Conservation (phyloP, 257 asterid species). For the Scutellaria baicalensis region DNA sequence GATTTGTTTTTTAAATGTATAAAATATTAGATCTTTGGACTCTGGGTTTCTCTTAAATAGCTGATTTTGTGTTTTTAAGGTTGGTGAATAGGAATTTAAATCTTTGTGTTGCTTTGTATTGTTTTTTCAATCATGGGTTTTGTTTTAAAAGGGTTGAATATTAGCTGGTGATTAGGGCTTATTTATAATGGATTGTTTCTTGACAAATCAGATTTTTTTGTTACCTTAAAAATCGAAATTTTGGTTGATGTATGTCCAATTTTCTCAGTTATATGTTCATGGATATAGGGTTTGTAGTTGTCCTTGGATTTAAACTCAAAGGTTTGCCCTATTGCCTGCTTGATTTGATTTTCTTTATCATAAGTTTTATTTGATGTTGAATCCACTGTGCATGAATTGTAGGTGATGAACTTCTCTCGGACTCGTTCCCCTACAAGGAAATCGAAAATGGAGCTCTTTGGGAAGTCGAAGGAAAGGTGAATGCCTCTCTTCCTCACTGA, state of each 20-base stretch:
- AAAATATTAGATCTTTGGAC: too few relatives aligned
- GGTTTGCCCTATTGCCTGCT: too few relatives aligned
- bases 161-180: neutral
- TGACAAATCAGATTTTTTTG: neutral
- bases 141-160: neutral
- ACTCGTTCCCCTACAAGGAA: slow-evolving; percentile 83
- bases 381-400: neutral
- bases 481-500: too few relatives aligned
- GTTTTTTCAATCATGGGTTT: neutral
- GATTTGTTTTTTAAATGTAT: neutral
- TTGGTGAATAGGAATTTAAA: too few relatives aligned
- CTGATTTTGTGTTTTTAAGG: too few relatives aligned
- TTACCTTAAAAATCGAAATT: too few relatives aligned
- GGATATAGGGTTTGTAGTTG: too few relatives aligned
- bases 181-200: neutral
- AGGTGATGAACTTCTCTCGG: slow-evolving; percentile 79
- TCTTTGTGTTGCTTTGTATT: neutral
- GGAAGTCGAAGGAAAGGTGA: slow-evolving; percentile 92
- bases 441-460: slow-evolving; percentile 61
- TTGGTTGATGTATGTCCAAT: too few relatives aligned
- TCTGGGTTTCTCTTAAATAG: neutral
- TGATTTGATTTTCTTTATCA: too few relatives aligned
- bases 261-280: too few relatives aligned
- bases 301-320: too few relatives aligned
- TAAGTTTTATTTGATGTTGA: neutral